phyloP scores from a whole-genome alignment of 805 yeast species.

The Saturnispora galanensis region DNA sequence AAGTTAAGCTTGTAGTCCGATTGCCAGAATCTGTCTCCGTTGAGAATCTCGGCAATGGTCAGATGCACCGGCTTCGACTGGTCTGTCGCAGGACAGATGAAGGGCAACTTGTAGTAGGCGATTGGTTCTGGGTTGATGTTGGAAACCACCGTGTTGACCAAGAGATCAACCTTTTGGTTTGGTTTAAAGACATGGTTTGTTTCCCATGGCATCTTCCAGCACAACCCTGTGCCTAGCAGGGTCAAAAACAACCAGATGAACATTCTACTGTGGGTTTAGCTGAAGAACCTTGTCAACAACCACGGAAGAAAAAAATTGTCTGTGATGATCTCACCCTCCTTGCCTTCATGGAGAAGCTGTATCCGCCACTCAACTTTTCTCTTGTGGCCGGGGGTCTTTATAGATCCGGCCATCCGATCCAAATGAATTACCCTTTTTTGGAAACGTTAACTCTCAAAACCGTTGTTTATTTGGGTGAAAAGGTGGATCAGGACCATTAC shows the following conservation, averaged over 20 bases:
- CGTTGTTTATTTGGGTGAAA: slow-evolving; percentile 77
- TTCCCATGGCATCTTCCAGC: slow-evolving; percentile 23
- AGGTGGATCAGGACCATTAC: slow-evolving; percentile 54
- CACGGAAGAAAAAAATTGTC: neutral
- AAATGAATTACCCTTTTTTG: slow-evolving; percentile 72
- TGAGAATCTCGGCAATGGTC: slow-evolving; percentile 65
- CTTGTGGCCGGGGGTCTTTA: slow-evolving; percentile 82
- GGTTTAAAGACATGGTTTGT: slow-evolving; percentile 28
- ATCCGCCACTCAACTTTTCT: slow-evolving; percentile 89
- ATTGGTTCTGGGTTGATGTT: slow-evolving; percentile 69
- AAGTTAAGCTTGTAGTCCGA: slow-evolving; percentile 60
- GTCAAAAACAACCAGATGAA: neutral
- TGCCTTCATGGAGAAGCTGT: slow-evolving; percentile 26
- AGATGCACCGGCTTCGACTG: slow-evolving; percentile 51
- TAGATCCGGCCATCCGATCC: slow-evolving; percentile 90
- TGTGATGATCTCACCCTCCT: neutral
- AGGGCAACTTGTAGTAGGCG: slow-evolving; percentile 68
- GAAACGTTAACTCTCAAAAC: slow-evolving; percentile 62
- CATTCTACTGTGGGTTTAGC: too few species aligned
- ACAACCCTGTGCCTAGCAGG: neutral
- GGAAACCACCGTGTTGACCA: slow-evolving; percentile 72
- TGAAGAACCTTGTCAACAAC: too few species aligned
- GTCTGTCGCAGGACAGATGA: slow-evolving; percentile 61
- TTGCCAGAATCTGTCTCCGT: slow-evolving; percentile 74
- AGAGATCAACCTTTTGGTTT: slow-evolving; percentile 57